Evolutionary conservation across 1,284 basidiomycete species (phyloP), one percentile per base, ranked within the genome.

Genomic region (Cystobasidiaceae sp.): DNA sequence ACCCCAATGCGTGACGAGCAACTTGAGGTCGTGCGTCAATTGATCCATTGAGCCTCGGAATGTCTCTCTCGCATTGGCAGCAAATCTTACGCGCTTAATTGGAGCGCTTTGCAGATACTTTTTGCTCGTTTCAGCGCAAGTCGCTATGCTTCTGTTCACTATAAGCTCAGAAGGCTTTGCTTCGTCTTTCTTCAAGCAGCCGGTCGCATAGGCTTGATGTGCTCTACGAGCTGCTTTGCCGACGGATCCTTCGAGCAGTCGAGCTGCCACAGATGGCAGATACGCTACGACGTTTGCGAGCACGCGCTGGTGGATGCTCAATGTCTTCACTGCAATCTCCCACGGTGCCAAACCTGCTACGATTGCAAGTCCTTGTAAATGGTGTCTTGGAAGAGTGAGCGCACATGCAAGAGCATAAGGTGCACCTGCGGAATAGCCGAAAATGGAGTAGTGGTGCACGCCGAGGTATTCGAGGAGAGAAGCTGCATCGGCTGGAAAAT

Each of bases 401-500:
- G 49, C 34, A 25, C 50, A 27, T 19, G 52, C 57, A 8, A 44
- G 34, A 27, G 61, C 61, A 17, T 32, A 64, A 3, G 61, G 39
- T 30, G 52, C 52, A 8, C 61, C 61, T 21, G 49, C 41, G 9
- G 61, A 64, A 15, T 27, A 50, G 3, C 50, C 61, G 4, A 55
- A 30, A 4, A 64, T 27, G 33, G 33, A 28, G 39, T 43, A 41
- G 5, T 43, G n/a, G 1, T 56, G 4, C 13, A 55, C 11, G 28
- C 43, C 1, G 5, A 64, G 37, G 23, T 54, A 28, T 27, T 56
- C 34, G 13, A 49, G 32, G 4, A 64, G 41, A 19, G 39, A 13
- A 4, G 27, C 6, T 13, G 56, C 51, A 21, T 64, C 50, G 23
- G 44, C 21, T 11, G 11, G 27, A 3, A 3, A 60, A 17, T 21